A percentile compares a stretch with the other conserved stretches of the same genome.
Evolutionary conservation across 495 filamentous ascomycete genomes (phyloP).

Genomic region (Penicillium atrosanguineum): DNA sequence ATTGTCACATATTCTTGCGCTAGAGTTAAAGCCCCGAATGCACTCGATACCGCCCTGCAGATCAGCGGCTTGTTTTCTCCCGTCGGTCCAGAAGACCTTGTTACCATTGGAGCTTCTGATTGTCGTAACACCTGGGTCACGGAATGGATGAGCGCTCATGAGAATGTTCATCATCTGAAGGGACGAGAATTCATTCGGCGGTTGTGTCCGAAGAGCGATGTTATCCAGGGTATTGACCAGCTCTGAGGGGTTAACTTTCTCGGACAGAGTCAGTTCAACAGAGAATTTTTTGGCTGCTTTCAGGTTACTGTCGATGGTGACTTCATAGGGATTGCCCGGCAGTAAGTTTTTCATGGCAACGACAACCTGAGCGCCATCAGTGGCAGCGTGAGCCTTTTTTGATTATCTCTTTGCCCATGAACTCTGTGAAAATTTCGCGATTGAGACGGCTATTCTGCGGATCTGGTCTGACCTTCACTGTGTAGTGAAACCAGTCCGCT

Average conservation of each 20-base stretch:
- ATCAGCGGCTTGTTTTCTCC: conserved; percentile 6
- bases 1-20: conserved; percentile 39
- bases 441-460: conserved; percentile 3
- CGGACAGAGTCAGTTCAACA: background rate
- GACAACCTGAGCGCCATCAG: conserved; percentile 16
- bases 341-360: conserved; percentile 3
- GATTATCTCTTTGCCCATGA: background rate
- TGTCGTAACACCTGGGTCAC: conserved; percentile 10
- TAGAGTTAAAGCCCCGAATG: conserved; percentile 46
- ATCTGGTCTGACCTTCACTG: conserved; percentile 4
- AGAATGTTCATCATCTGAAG: conserved; percentile 51
- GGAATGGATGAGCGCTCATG: conserved; percentile 21
- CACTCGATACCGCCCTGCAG: conserved; percentile 40
- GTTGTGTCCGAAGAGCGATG: background rate
- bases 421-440: conserved; percentile 5
- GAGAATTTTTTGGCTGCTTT: background rate
- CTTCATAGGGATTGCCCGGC: background rate
- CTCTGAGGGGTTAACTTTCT: background rate
- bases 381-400: background rate
- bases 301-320: background rate
- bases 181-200: conserved; percentile 8
- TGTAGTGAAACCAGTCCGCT: conserved; percentile 8
- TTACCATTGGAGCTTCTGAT: conserved; percentile 14
- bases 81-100: conserved; percentile 22
- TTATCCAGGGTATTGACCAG: background rate